Evolutionary conservation across 139 green algal species (phyloP).

Genomic region (Medakamo hakoo): DNA sequence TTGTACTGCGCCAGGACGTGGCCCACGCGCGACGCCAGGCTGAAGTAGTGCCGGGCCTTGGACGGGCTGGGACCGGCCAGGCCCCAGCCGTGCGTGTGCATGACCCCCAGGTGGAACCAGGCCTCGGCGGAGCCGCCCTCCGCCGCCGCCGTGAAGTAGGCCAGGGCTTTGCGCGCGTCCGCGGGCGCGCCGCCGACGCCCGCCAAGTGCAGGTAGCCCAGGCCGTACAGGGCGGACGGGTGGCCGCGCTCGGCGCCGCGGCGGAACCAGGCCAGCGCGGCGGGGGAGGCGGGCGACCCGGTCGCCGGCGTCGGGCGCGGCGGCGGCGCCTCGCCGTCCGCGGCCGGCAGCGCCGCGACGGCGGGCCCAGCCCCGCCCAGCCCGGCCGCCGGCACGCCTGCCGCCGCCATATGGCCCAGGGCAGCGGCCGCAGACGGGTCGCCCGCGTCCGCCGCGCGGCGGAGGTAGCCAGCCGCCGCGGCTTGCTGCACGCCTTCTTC

Average conservation of each 20-base stretch:
- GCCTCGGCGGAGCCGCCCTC: constrained; percentile 29
- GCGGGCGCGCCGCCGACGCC: constrained; percentile 43
- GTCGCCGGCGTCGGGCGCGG: constrained; percentile 18
- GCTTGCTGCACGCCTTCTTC: too few relatives aligned
- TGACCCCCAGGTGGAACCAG: constrained; percentile 59
- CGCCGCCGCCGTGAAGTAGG: constrained; percentile 33
- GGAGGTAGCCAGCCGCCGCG: too few relatives aligned
- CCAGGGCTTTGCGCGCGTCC: constrained; percentile 34
- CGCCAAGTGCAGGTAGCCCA: constrained; percentile 80
- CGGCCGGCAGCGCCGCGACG: neutral
- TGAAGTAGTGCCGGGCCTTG: constrained; percentile 21
- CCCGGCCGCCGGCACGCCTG: too few relatives aligned
- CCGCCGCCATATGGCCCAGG: constrained; percentile 12
- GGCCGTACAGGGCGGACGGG: constrained; percentile 42
- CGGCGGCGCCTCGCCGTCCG: neutral
- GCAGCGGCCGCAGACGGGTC: too few relatives aligned
- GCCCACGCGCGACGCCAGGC: constrained; percentile 19
- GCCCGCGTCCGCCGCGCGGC: too few relatives aligned
- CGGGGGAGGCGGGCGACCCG: constrained; percentile 35
- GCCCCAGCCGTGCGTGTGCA: constrained; percentile 52
- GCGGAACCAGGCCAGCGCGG: constrained; percentile 21
- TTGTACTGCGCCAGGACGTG: constrained; percentile 82
- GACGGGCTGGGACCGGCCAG: constrained; percentile 1
- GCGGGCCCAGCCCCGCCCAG: too few relatives aligned
- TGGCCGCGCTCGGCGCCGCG: constrained; percentile 48